Percentiles rank a stretch among this genome's conserved stretches.
phyloP scores from a whole-genome alignment of 441 rosid genomes.

The Populus hybrid region DNA sequence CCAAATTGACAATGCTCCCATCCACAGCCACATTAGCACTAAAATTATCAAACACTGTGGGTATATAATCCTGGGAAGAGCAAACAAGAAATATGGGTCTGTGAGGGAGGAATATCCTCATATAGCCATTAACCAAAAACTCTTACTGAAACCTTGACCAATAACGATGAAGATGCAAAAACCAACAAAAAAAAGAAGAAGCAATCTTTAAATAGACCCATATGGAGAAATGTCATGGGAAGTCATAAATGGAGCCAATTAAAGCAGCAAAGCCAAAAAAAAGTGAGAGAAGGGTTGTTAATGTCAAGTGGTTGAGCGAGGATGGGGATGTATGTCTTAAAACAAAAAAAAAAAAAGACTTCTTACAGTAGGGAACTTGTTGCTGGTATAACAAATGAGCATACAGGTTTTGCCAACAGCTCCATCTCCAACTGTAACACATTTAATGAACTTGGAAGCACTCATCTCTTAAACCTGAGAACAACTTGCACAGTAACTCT shows the following conservation, averaged over 20 bases:
- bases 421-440: conserved; percentile 98
- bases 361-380: conserved; percentile 91
- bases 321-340: background rate
- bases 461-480: conserved; percentile 44
- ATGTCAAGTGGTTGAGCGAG: background rate
- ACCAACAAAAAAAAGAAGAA: background rate
- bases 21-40: conserved; percentile 93
- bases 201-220: conserved; percentile 5
- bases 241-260: background rate
- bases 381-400: conserved; percentile 98
- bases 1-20: conserved; percentile 84
- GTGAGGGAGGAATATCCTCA: background rate
- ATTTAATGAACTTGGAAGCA: conserved; percentile 93
- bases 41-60: conserved; percentile 94
- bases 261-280: background rate
- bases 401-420: conserved; percentile 98
- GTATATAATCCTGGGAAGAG: conserved; percentile 71
- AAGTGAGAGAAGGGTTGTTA: background rate
- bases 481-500: conserved; percentile 7
- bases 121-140: background rate
- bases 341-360: background rate
- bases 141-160: background rate
- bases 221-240: conserved; percentile 3
- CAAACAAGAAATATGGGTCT: conserved; percentile 8
- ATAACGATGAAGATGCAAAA: background rate